Conservation (phyloP, 352 stramenopile genomes). For the Phytophthora tentaculata region DNA sequence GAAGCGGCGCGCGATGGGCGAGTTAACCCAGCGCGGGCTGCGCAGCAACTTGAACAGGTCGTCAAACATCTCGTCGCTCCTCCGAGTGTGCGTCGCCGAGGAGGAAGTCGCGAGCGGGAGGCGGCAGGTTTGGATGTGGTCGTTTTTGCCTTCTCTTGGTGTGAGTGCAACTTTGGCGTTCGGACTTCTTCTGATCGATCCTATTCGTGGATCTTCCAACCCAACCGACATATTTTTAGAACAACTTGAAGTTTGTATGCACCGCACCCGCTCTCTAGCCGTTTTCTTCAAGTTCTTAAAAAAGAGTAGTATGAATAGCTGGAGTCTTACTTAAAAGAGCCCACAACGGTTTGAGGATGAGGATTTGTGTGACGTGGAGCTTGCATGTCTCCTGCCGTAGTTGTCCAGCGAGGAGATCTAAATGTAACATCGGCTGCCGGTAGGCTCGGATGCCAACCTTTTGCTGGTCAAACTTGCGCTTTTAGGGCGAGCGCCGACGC, state of each 20-base stretch:
- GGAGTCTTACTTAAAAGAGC: slow-evolving; percentile 3
- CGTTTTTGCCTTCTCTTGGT: slow-evolving; percentile 30
- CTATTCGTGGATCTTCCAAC: slow-evolving; percentile 38
- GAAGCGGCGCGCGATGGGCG: slow-evolving; percentile 70
- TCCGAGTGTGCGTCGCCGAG: slow-evolving; percentile 1
- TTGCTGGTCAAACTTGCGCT: background rate
- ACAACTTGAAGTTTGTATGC: slow-evolving; percentile 21
- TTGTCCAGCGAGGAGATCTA: background rate
- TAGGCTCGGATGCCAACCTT: background rate
- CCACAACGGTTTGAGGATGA: background rate
- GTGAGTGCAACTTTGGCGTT: slow-evolving; percentile 17
- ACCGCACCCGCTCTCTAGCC: slow-evolving; percentile 20
- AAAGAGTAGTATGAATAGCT: too few relatives aligned
- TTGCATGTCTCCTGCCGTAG: slow-evolving; percentile 1
- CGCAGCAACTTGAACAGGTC: slow-evolving; percentile 86
- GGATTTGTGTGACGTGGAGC: slow-evolving; percentile 10
- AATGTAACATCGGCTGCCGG: background rate
- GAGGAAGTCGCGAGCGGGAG: slow-evolving; percentile 11
- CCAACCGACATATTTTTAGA: slow-evolving; percentile 9
- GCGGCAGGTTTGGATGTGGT: slow-evolving; percentile 33
- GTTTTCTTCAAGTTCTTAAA: slow-evolving; percentile 23
- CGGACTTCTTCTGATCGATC: slow-evolving; percentile 23
- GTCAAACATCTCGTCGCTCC: slow-evolving; percentile 51
- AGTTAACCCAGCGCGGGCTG: slow-evolving; percentile 82
- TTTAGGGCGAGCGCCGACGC: background rate